phyloP scores from a whole-genome alignment of 257 asterid species.

The Cruciata laevipes region DNA sequence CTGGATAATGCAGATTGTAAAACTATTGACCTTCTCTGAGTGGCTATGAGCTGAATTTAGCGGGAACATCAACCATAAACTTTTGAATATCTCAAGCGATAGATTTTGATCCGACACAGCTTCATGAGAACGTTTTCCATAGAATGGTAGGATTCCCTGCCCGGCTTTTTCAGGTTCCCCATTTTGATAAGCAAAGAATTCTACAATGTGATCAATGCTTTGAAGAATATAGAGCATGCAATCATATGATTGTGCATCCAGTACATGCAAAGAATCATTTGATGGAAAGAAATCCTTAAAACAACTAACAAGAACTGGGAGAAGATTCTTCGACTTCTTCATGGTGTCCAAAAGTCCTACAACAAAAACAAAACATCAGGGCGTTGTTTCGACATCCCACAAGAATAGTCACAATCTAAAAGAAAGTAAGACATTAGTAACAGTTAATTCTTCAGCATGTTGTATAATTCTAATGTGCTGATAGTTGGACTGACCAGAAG shows the following conservation, averaged over 20 bases:
- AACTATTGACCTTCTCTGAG: constrained; percentile 3
- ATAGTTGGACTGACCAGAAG: constrained; percentile 40
- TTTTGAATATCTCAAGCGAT: constrained; percentile 43
- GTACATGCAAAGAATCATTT: constrained; percentile 32
- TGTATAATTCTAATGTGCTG: background rate
- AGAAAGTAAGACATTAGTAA: background rate
- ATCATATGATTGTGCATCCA: constrained; percentile 61
- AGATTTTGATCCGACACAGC: constrained; percentile 26
- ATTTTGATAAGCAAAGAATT: constrained; percentile 33
- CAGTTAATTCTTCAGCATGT: background rate
- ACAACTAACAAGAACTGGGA: constrained; percentile 62
- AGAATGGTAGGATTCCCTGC: constrained; percentile 16
- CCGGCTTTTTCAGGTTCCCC: constrained; percentile 28
- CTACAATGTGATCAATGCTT: constrained; percentile 56
- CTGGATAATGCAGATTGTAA: no score
- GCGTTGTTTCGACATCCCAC: constrained; percentile 2
- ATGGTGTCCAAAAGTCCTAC: constrained; percentile 52
- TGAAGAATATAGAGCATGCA: constrained; percentile 75
- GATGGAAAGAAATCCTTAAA: constrained; percentile 58
- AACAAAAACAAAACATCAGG: constrained; percentile 21
- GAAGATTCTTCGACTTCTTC: constrained; percentile 52
- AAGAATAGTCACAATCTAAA: background rate
- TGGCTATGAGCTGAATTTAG: constrained; percentile 26
- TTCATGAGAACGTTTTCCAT: constrained; percentile 26
- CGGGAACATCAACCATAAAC: constrained; percentile 80